Base-by-base conservation (phyloP, 495 filamentous ascomycete species). In the Penicillium verhagenii region DNA sequence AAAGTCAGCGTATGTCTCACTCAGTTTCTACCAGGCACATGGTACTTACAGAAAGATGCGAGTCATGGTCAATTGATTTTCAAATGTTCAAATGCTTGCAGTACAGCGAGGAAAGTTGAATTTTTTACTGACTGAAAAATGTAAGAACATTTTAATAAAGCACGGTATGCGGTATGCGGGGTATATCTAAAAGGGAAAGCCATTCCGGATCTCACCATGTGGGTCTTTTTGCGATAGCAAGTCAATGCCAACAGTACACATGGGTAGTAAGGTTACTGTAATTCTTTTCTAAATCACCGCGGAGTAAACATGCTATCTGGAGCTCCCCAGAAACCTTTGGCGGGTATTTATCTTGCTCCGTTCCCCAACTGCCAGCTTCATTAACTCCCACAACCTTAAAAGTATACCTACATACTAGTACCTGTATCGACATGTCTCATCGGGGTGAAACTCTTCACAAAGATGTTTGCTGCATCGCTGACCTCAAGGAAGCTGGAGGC, bases 391-490 rank as follows among this genome's bases (percentile, higher is more conserved):
- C 28, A n/a, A 9, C 9, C 7, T 31, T 1, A 10, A 31, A 8
- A 31, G 9, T 10, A 31, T 2, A 31, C 28, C 7, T 11, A 10
- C 0, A 31, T n/a, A n/a, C n/a, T n/a, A n/a, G n/a, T n/a, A n/a
- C n/a, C n/a, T n/a, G n/a, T n/a, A n/a, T n/a, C n/a, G n/a, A 24
- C 24, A 70, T 72, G 70, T 63, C 70, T 9, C 67, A 69, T 43
- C 63, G 67, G 24, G 65, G 67, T 47, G 60, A 69, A 19, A 65
- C 61, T 18, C 48, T 69, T 14, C 60, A 70, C 40, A 60, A 66
- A 52, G 60, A 72, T 60, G 64, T 72, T 1, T 61, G 58, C 55
- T 72, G 70, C 46, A 72, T 72, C 10, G 67, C 65, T 1, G 67
- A 70, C 31, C 33, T 72, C 10, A 72, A 72, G 50, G 53, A 54